Conservation (phyloP, 495 filamentous ascomycete genomes). For the Parathielavia hyrcaniae region DNA sequence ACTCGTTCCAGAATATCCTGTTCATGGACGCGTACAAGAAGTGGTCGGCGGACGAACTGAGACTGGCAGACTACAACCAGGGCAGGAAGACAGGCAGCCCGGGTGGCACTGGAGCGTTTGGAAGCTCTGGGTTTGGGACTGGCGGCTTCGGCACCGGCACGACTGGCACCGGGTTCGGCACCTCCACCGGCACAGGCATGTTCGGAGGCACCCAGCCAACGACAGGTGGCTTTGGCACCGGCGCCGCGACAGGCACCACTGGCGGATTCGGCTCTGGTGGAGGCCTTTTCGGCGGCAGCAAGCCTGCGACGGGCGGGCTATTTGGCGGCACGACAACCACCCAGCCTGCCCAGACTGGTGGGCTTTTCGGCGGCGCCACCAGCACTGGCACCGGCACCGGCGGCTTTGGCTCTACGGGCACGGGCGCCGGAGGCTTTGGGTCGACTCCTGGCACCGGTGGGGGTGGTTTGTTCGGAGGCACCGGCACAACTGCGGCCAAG, state of each 20-base stretch:
- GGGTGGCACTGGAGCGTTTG: slow-evolving; percentile 79
- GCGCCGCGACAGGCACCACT: slow-evolving; percentile 36
- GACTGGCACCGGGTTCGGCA: slow-evolving; percentile 46
- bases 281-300: slow-evolving; percentile 47
- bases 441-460: slow-evolving; percentile 37
- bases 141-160: slow-evolving; percentile 42
- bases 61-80: slow-evolving; percentile 81
- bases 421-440: slow-evolving; percentile 29
- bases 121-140: slow-evolving; percentile 54
- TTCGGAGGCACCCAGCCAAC: slow-evolving; percentile 40
- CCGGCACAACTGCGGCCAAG: slow-evolving; percentile 32
- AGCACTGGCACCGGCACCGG: not conserved
- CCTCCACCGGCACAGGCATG: slow-evolving; percentile 42
- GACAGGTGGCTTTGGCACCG: slow-evolving; percentile 39
- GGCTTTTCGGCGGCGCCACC: slow-evolving; percentile 19
- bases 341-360: slow-evolving; percentile 21
- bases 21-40: slow-evolving; percentile 83
- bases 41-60: slow-evolving; percentile 84
- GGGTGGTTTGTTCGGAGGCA: slow-evolving; percentile 33
- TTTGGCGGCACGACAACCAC: slow-evolving; percentile 29
- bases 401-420: slow-evolving; percentile 35
- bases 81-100: slow-evolving; percentile 75
- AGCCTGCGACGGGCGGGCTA: slow-evolving; percentile 34
- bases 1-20: slow-evolving; percentile 79
- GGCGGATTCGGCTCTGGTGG: slow-evolving; percentile 43